phyloP scores from a whole-genome alignment of 495 filamentous ascomycete species.

The Trichoderma gamsii region DNA sequence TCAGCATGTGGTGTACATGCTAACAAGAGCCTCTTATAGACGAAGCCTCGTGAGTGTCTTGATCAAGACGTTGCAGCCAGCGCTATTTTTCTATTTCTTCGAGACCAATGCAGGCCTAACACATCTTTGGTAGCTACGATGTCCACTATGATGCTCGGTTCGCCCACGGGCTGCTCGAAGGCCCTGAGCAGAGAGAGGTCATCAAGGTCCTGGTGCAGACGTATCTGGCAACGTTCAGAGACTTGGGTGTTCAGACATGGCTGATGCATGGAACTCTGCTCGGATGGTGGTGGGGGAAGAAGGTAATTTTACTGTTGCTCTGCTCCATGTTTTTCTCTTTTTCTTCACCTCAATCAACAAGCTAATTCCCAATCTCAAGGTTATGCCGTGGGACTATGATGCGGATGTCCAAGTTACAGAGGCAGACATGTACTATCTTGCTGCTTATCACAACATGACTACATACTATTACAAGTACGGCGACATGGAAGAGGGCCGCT shows the following conservation, averaged over 20 bases:
- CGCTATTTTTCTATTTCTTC: not conserved
- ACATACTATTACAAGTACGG: conserved; percentile 50
- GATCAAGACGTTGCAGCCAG: not conserved
- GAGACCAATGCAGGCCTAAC: not conserved
- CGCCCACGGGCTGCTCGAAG: conserved; percentile 39
- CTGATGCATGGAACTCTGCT: conserved; percentile 26
- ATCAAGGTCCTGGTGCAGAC: conserved; percentile 55
- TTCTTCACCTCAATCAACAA: no score
- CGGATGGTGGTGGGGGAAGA: conserved; percentile 32
- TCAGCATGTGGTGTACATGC: not conserved
- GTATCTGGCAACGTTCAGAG: conserved; percentile 58
- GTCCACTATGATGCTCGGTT: conserved; percentile 61
- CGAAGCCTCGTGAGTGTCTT: not conserved
- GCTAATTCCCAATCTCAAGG: conserved; percentile 28
- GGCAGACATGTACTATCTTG: conserved; percentile 58
- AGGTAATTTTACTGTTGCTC: conserved; percentile 17
- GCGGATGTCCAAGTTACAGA: conserved; percentile 66
- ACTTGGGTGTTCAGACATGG: conserved; percentile 32
- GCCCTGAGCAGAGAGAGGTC: conserved; percentile 39
- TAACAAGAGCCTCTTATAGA: conserved; percentile 13
- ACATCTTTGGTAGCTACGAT: conserved; percentile 43
- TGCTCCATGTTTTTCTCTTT: not conserved
- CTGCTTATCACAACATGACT: conserved; percentile 58
- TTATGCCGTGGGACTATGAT: conserved; percentile 72
- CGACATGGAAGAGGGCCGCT: conserved; percentile 35